Percentiles rank a stretch among this genome's conserved stretches.
Evolutionary conservation across 345 rosid genomes (phyloP).

Genomic region (Eucalyptus cloeziana): DNA sequence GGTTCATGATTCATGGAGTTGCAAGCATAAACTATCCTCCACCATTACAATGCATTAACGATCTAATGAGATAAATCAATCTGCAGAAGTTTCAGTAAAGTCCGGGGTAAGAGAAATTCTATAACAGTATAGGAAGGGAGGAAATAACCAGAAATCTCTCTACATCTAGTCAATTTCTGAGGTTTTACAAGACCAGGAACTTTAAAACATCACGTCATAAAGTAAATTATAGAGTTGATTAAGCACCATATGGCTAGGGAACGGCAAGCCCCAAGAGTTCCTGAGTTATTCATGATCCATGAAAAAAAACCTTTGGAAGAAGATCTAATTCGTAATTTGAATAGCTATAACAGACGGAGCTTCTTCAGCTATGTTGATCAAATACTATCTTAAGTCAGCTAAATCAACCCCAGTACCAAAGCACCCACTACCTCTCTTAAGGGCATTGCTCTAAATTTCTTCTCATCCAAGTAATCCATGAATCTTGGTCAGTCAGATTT

Average conservation of each 20-base stretch:
- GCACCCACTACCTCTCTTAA: background rate
- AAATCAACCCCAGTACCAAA: background rate
- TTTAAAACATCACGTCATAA: background rate
- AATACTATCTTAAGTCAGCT: background rate
- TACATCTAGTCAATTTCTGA: background rate
- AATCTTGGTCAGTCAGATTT: background rate
- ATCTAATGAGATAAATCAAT: background rate
- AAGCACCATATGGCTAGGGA: background rate
- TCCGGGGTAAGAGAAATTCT: background rate
- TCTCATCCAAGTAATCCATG: background rate
- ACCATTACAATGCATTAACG: background rate
- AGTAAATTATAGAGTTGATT: background rate
- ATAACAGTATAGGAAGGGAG: background rate
- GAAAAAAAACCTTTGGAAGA: background rate
- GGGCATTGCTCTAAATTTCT: background rate
- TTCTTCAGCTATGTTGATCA: background rate
- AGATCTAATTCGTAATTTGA: background rate
- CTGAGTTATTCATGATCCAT: background rate
- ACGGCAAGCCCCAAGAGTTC: background rate
- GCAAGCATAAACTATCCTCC: background rate
- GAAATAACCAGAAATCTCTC: background rate
- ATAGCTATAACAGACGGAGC: background rate
- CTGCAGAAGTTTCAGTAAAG: background rate
- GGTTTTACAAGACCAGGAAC: background rate
- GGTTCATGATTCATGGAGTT: slow-evolving; percentile 19